Base-by-base conservation (phyloP, 306 rosid species). In the Lotus japonicus region DNA sequence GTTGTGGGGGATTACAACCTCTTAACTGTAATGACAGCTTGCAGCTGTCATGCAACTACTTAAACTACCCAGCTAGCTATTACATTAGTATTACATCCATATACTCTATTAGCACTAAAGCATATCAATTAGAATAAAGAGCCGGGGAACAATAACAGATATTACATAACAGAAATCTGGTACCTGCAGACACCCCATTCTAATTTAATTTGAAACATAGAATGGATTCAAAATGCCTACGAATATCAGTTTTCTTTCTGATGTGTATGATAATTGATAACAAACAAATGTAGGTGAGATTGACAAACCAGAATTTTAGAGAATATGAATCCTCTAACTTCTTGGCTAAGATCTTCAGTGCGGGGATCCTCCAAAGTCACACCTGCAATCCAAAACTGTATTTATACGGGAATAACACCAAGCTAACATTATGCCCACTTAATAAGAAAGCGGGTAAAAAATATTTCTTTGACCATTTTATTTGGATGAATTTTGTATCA, bases 311-410 rank as follows among this genome's bases (percentile, higher is more conserved):
- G 84, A 84, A 94, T 85, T 82, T 90, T 94, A 15, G 98, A 82
- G 85, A 94, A 88, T 83, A 94, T 90, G 77, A 94, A 90, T 78
- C 98, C 97, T 86, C 96, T 86, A 71, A 90, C 98, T 75, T 94
- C 98, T 90, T 94, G 98, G 82, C 86, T 94, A 72, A 94, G 97
- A 84, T 94, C 98, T 88, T 94, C 98, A 3, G 86, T 94, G 52
- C 82, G 91, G 70, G 97, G 95, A 86, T 94, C 98, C 85, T 94
- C 98, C 70, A 94, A 59, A 23, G 90, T 90, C 80, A 94, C 88
- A 66, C 96, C 98, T 90, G 77, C 81, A 79, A 75, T 55, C 68
- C 69, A 72, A 64, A 82, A 58, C 49, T 8, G 16, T 46, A 76
- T 17, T 15, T 57, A 58, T 70, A 10, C 53, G 54, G 51, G 46